Conservation (phyloP, 2,329 filamentous ascomycete species). For the Scedosporium minutisporum region DNA sequence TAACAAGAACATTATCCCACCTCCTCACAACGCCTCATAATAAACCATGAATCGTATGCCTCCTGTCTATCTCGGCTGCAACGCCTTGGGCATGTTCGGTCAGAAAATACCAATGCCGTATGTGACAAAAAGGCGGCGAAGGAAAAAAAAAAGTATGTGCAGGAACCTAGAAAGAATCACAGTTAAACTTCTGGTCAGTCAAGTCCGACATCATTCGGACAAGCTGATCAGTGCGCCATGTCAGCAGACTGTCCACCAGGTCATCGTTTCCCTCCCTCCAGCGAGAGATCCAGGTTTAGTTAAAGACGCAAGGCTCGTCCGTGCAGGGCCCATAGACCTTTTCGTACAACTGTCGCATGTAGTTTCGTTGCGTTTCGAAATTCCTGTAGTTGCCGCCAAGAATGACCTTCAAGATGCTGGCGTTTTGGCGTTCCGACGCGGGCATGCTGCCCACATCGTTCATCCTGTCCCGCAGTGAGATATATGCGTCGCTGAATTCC, state of each 20-base stretch:
- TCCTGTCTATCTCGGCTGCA: neutral
- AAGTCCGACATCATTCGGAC: too few relatives aligned
- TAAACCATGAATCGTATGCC: neutral
- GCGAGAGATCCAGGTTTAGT: neutral
- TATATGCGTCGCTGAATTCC: conserved; percentile 59
- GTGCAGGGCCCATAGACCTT: neutral
- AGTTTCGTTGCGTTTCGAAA: conserved; percentile 10
- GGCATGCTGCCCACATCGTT: conserved; percentile 30
- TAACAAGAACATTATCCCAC: neutral
- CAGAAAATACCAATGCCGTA: neutral
- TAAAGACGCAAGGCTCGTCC: neutral
- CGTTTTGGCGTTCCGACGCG: neutral
- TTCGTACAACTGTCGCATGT: neutral
- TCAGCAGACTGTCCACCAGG: neutral
- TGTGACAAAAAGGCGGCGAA: neutral
- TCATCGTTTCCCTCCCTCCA: neutral
- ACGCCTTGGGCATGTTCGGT: neutral
- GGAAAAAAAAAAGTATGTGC: too few relatives aligned
- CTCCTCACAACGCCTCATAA: neutral
- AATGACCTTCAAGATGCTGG: conserved; percentile 9
- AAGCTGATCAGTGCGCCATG: too few relatives aligned
- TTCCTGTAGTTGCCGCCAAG: conserved; percentile 11
- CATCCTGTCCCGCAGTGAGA: conserved; percentile 49
- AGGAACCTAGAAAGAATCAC: too few relatives aligned
- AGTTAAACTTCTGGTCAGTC: too few relatives aligned